Evolutionary conservation across 2,329 filamentous ascomycete genomes (phyloP), one percentile per base, ranked within the genome.

Genomic region (Fusarium caatingaense): DNA sequence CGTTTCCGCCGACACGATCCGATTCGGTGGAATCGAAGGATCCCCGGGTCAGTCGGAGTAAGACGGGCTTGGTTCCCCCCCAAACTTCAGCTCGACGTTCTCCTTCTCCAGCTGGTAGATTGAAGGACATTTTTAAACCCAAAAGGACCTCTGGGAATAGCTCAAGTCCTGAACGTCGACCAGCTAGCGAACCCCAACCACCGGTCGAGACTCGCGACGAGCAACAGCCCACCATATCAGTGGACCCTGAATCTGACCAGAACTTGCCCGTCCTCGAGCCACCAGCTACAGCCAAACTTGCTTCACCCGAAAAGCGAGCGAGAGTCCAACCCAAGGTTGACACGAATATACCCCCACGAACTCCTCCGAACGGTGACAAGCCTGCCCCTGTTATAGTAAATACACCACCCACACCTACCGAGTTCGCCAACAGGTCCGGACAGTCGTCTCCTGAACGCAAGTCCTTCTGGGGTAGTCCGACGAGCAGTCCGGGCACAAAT

Each of bases 41-140:
- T 18, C 63, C 53, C 67, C 73, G 72, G 59, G 56, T 76, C 60
- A 62, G 74, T 54, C 74, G 74, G 56, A 74, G 71, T 58, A 76
- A 74, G 66, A 76, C 74, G 32, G 59, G 71, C 41, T 61, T 76
- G 45, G 54, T 73, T 16, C 74, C 74, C 58, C 73, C 73, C 23
- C 76, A 75, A 69, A 81, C 79, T 72, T 81, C 82, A 64, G 77
- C 80, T 47, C 86, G 86, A 71, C 87, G 91, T 64, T 89, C 89
- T 25, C 84, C 87, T 21, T 94, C 93, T 12, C 91, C 92, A 13
- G 89, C 87, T 54, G 88, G 89, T 75, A 92, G 90, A 75, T 83
- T 95, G 66, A 91, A 75, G 50, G 74, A 91, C 76, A 91, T 91
- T 15, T 93, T 96, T 74, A 87, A 70, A 27, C 66, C 72, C 18